phyloP scores from a whole-genome alignment of 805 yeast genomes.

The Barnettozyma californica region DNA sequence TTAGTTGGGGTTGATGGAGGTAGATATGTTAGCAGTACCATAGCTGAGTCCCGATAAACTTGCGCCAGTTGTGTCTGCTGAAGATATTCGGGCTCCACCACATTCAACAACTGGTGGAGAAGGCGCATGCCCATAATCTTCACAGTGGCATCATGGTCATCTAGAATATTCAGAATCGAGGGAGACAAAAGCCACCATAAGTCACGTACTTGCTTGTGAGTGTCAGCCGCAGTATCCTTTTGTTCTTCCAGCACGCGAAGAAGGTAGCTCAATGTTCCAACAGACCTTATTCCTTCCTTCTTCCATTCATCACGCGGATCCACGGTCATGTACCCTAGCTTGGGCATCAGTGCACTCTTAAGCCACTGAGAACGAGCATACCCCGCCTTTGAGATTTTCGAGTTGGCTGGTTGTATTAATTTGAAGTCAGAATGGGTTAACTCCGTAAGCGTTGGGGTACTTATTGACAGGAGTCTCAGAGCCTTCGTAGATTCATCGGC shows the following conservation, averaged over 20 bases:
- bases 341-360: neutral
- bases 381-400: neutral
- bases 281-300: neutral
- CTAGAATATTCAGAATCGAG: conserved; percentile 22
- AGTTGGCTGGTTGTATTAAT: neutral
- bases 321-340: neutral
- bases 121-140: conserved; percentile 21
- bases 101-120: conserved; percentile 12
- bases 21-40: conserved; percentile 22
- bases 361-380: neutral
- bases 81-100: conserved; percentile 14
- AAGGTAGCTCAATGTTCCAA: neutral
- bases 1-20: conserved; percentile 22
- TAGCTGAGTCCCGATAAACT: conserved; percentile 18
- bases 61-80: conserved; percentile 15
- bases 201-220: neutral
- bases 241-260: neutral
- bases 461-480: neutral
- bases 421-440: neutral
- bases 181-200: conserved; percentile 25
- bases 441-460: neutral
- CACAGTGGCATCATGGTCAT: conserved; percentile 25
- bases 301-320: neutral
- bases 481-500: neutral
- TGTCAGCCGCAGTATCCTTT: neutral